Evolutionary conservation across 148 eudicot species (phyloP), one percentile per base, ranked within the genome.

Genomic region (Silene conica): DNA sequence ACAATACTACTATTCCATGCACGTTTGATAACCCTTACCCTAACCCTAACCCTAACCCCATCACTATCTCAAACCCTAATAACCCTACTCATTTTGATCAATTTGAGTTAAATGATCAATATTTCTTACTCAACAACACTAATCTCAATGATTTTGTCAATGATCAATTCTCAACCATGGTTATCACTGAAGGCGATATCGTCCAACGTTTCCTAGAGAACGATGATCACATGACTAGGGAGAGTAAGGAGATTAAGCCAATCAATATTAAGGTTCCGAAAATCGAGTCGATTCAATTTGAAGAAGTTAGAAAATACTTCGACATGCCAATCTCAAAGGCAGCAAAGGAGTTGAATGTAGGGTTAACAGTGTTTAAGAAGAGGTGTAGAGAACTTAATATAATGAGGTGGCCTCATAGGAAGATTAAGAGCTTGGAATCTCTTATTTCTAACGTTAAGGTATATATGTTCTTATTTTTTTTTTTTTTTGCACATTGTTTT

Each of bases 351-450:
- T 66, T 95, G 68, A 85, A 85, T 0, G 97, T 92, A 5, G 98
- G 97, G 2, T 63, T 95, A 13, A 95, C 98, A 0, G 90, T 88
- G 21, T 62, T 95, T 78, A 95, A 95, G 86, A 95, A 87, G 67
- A 87, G 91, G 26, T 95, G 98, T 64, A 76, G 98, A 58, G 93
- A 81, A 31, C 73, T 84, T 14, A 67, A 79, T 1, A 84, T 84
- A 28, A 78, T 26, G 57, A 73, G 87, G 9, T 84, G 87, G 84
- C 87, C 86, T 67, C 84, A 84, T 67, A 41, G 83, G 31, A 80
- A 80, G 65, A 76, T 73, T 26, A 14, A 76, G 55, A 76, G 78
- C 41, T 76, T 76, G 61, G 50, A 76, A 0, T 21, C 68, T 46
- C 78, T 76, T 0, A 69, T 76, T 60, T 5, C 16, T 4, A 76